These are phyloP conservation scores for Daldinia concentrica DNA, from an alignment of 495 filamentous ascomycete species.

Conservation along the genomic window DNA sequence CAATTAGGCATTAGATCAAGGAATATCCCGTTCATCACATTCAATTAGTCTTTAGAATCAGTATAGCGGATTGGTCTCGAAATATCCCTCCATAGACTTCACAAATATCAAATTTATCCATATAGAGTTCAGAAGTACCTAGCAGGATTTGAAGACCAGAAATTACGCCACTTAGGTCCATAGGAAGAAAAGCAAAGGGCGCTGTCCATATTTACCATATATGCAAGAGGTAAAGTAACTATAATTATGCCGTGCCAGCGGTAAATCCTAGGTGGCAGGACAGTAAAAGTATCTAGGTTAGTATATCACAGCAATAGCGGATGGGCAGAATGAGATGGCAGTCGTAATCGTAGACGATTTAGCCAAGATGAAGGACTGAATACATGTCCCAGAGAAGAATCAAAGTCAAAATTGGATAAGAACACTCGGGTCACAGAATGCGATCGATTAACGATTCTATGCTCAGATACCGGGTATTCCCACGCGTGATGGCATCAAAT, in stretches of 20 bases:
- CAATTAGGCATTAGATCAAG: too few species aligned
- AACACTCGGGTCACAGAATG: neutral
- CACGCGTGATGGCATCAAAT: slow-evolving; percentile 9
- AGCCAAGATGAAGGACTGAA: neutral
- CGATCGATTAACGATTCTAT: slow-evolving; percentile 15
- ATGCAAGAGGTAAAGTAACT: too few species aligned
- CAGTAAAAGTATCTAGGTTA: too few species aligned
- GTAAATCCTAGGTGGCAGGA: too few species aligned
- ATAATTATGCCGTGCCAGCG: too few species aligned
- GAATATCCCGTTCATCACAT: too few species aligned
- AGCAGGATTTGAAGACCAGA: neutral
- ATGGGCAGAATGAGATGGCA: neutral
- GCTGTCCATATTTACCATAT: neutral
- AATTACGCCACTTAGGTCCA: neutral
- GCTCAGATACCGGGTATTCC: slow-evolving; percentile 9
- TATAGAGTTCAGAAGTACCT: neutral
- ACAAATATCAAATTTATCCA: neutral
- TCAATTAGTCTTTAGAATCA: neutral
- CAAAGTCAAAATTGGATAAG: neutral
- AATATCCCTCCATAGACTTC: neutral
- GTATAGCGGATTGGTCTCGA: neutral
- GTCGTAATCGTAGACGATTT: neutral
- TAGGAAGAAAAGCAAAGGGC: neutral
- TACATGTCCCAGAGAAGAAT: neutral
- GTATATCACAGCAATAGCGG: neutral